phyloP scores from a whole-genome alignment of 2,329 filamentous ascomycete genomes.

The Aspergillus sp. region DNA sequence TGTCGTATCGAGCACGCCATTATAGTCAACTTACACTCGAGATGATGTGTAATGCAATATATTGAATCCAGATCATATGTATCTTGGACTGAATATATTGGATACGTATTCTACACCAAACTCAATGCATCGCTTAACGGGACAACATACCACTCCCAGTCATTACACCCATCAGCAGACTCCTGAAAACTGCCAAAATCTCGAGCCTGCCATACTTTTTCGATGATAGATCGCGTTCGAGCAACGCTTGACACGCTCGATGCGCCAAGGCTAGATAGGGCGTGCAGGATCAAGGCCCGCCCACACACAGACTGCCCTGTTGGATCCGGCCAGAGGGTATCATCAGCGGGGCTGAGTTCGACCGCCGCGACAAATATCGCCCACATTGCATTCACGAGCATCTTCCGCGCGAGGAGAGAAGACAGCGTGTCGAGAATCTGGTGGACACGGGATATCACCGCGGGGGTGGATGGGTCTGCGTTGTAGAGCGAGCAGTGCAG shows the following conservation, averaged over 20 bases:
- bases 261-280: conserved; percentile 36
- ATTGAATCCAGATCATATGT: too few species aligned
- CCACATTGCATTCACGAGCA: conserved; percentile 35
- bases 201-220: conserved; percentile 44
- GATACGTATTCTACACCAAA: conserved; percentile 22
- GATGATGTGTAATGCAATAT: too few species aligned
- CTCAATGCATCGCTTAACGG: conserved; percentile 40
- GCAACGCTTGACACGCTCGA: conserved; percentile 41
- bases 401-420: conserved; percentile 26
- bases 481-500: conserved; percentile 43
- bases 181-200: conserved; percentile 30
- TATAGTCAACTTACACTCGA: too few species aligned
- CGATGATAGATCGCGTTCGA: conserved; percentile 43
- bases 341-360: conserved; percentile 35
- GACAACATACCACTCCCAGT: conserved; percentile 40
- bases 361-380: conserved; percentile 42
- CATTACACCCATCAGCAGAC: conserved; percentile 24
- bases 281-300: conserved; percentile 35
- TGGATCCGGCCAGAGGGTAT: conserved; percentile 28
- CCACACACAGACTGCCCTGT: conserved; percentile 22
- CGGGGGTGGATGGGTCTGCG: conserved; percentile 36
- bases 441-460: conserved; percentile 27
- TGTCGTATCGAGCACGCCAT: not conserved
- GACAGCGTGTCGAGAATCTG: conserved; percentile 31
- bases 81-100: too few species aligned